Base-by-base conservation (phyloP, 441 rosid species). In the Kokia cookei region DNA sequence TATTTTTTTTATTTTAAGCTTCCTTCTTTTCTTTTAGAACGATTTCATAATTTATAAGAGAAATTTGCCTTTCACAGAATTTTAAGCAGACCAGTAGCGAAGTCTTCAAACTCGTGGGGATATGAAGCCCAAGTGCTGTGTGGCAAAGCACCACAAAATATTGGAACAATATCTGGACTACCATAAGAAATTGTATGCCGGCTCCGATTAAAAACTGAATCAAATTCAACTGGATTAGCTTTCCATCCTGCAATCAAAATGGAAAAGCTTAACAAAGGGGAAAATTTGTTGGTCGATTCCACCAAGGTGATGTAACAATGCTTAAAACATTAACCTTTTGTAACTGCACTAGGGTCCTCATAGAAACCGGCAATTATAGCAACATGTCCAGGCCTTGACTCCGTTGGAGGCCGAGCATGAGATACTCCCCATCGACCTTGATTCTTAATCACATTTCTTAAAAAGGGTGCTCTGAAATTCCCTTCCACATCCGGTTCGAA, bases 321-420 rank as follows among this genome's bases (percentile, higher is more conserved):
- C 71, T 69, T 69, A 69, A 51, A 68, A 67, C 40, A 54, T 22
- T 64, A 59, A 84, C 97, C 98, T 89, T 90, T 93, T 8, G 99
- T 95, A 78, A 95, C 97, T n/a, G 99, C 99, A 76, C 98, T 91
- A 65, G 99, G 99, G 76, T 95, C 99, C 84, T 95, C 99, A 63
- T 93, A 95, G 83, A 95, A 95, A 42, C 99, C 98, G 76, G 99
- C 99, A 61, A 95, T 95, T 50, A 95, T 81, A 65, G 99, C 85
- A 64, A 93, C 99, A 83, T 95, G 99, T 7, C 99, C 98, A 59
- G 97, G 99, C 85, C 97, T 84, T 70, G 99, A 95, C 71, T 95
- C 98, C 1, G 99, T 95, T 4, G 99, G 99, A 72, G 99, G 99
- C 15, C 97, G 93, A 82, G 99, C 99, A 83, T 95, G 99, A 67